Percentiles rank a stretch among this genome's conserved stretches.
Evolutionary conservation across 176 grass and related monocot genomes (phyloP).

Genomic region (Carex myosuroides): DNA sequence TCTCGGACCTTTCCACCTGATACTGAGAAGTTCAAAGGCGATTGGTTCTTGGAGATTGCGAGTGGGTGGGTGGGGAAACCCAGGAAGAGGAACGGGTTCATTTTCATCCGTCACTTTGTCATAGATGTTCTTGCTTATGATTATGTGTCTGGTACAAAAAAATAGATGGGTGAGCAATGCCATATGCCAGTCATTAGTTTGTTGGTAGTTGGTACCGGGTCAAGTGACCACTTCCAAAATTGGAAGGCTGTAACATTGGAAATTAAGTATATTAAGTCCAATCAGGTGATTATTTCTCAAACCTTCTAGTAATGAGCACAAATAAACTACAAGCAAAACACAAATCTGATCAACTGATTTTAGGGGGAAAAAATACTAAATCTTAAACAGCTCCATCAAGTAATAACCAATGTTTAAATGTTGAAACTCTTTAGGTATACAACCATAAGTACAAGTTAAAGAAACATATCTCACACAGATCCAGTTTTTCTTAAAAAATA

Average conservation of each 20-base stretch:
- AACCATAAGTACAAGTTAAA: neutral
- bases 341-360: neutral
- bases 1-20: neutral
- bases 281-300: neutral
- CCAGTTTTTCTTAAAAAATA: neutral
- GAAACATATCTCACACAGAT: neutral
- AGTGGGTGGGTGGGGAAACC: constrained; percentile 12
- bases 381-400: neutral
- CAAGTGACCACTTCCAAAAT: neutral
- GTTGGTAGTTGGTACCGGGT: neutral
- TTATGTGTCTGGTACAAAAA: neutral
- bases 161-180: neutral
- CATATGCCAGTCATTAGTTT: neutral
- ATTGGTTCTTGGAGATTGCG: constrained; percentile 17
- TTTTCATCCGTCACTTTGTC: constrained; percentile 20
- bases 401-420: neutral
- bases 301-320: neutral
- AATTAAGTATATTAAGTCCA: neutral
- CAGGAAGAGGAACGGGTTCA: constrained; percentile 17
- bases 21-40: constrained; percentile 19
- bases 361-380: neutral
- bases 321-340: neutral
- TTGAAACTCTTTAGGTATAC: neutral
- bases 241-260: neutral
- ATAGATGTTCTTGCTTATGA: constrained; percentile 1